phyloP scores from a whole-genome alignment of 169 alveolate genomes.

The Nephromyces sp. region DNA sequence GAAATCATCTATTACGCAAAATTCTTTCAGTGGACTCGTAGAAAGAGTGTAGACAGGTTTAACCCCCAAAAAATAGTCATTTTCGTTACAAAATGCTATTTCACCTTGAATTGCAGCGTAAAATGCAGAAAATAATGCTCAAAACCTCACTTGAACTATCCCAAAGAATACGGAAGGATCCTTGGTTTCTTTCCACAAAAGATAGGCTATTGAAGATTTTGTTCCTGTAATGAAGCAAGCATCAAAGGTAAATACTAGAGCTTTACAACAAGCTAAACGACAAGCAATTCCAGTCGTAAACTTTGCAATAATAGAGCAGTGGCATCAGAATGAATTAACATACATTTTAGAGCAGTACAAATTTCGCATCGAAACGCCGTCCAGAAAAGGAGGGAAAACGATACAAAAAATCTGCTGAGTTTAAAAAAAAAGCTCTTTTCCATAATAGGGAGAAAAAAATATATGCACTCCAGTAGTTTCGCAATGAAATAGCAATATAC shows the following conservation, averaged over 20 bases:
- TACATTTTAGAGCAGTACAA: not conserved
- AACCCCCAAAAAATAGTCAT: too few species aligned
- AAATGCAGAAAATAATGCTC: too few species aligned
- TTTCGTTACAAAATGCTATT: too few species aligned
- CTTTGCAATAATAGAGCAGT: not conserved
- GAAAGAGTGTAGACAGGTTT: too few species aligned
- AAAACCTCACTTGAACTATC: not conserved
- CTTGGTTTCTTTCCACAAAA: constrained; percentile 6
- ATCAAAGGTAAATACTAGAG: not conserved
- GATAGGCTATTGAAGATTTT: not conserved
- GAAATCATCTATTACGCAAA: not conserved
- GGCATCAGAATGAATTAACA: not conserved
- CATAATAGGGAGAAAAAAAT: not conserved
- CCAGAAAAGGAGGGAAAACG: not conserved
- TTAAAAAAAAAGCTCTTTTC: not conserved
- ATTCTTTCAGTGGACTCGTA: not conserved
- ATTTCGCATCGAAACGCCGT: not conserved
- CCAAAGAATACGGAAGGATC: not conserved
- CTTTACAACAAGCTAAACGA: not conserved
- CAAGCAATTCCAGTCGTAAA: not conserved
- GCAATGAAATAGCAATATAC: not conserved
- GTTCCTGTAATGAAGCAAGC: not conserved
- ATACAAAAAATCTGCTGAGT: not conserved
- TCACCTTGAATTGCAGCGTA: too few species aligned
- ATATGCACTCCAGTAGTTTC: not conserved